Percentiles rank a stretch among this genome's conserved stretches.
Evolutionary conservation across 1,139 yeast species (phyloP).

Genomic region (Lodderomyces elongisporus): DNA sequence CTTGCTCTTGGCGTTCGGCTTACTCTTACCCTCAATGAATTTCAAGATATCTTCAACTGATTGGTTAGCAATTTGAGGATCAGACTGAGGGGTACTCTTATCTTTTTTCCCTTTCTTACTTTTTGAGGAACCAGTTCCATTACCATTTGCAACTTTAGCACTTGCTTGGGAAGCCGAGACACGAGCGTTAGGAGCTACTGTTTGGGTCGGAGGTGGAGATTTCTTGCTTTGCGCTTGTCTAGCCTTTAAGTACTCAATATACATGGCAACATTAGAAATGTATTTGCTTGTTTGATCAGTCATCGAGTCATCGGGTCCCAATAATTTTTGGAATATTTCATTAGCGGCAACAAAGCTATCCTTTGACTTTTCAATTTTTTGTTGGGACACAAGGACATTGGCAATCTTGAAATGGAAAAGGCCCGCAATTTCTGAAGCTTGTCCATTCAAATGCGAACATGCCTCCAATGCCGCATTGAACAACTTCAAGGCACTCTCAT

Average conservation of each 20-base stretch:
- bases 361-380: conserved; percentile 52
- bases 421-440: conserved; percentile 53
- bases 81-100: conserved; percentile 32
- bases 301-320: conserved; percentile 60
- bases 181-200: conserved; percentile 8
- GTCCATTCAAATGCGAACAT: conserved; percentile 49
- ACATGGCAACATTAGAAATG: conserved; percentile 46
- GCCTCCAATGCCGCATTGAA: conserved; percentile 45
- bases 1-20: conserved; percentile 10
- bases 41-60: conserved; percentile 66
- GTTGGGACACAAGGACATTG: conserved; percentile 51
- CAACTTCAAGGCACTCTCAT: conserved; percentile 36
- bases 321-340: conserved; percentile 47
- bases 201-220: conserved; percentile 12
- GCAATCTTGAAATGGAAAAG: conserved; percentile 62
- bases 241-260: conserved; percentile 23
- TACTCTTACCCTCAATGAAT: conserved; percentile 61
- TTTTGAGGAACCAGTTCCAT: conserved; percentile 12
- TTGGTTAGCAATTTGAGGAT: conserved; percentile 54
- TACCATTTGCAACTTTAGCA: neutral
- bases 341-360: conserved; percentile 50
- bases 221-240: neutral
- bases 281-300: conserved; percentile 63
- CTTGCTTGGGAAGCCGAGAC: conserved; percentile 1
- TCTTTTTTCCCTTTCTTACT: conserved; percentile 15